Evolutionary conservation across 163 green algal genomes (phyloP).

Genomic region (Prototheca wickerhamii): DNA sequence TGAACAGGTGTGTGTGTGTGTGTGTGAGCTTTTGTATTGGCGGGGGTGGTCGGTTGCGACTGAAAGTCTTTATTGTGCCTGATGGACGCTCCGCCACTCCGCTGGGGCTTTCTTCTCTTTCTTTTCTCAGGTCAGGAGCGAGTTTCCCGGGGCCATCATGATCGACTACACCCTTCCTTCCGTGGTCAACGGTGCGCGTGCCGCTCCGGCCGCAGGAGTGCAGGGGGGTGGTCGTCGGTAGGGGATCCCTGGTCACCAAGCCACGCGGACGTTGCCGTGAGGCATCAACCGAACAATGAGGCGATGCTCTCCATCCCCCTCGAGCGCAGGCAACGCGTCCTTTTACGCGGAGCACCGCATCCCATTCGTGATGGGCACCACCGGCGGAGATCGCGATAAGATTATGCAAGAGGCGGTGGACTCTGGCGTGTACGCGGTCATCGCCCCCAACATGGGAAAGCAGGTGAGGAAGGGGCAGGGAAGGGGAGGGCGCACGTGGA

Average conservation of each 20-base stretch:
- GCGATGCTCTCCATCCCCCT: conserved; percentile 5
- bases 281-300: too few relatives aligned
- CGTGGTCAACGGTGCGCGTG: conserved; percentile 72
- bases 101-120: too few relatives aligned
- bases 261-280: too few relatives aligned
- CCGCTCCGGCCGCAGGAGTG: background rate
- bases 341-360: conserved; percentile 65
- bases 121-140: conserved; percentile 13
- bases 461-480: conserved; percentile 48
- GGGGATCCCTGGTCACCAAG: too few relatives aligned
- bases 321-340: conserved; percentile 72
- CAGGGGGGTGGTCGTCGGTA: background rate
- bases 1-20: conserved; percentile 5
- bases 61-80: too few relatives aligned
- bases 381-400: conserved; percentile 76
- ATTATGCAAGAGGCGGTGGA: conserved; percentile 54
- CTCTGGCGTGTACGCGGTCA: conserved; percentile 76
- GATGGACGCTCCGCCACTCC: too few relatives aligned
- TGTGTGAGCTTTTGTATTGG: background rate
- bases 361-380: conserved; percentile 98
- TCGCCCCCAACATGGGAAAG: conserved; percentile 99
- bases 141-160: conserved; percentile 71
- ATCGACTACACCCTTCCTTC: conserved; percentile 90
- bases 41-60: too few relatives aligned
- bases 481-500: background rate